Percentiles rank a stretch among this genome's conserved stretches.
phyloP scores from a whole-genome alignment of 1,284 basidiomycete species.

The Ganoderma meredithae region DNA sequence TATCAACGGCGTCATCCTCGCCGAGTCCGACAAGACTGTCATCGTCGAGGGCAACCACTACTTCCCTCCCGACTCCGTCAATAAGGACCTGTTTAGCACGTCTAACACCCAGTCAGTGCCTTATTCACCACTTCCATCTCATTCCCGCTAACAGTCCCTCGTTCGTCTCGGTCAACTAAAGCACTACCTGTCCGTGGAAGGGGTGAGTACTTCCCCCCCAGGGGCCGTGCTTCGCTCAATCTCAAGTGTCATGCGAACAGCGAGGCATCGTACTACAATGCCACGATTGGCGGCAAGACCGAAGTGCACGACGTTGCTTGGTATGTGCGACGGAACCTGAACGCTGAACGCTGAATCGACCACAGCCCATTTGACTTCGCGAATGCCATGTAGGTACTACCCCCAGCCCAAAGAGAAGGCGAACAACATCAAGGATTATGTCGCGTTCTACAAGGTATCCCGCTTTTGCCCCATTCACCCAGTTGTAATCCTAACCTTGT shows the following conservation, averaged over 20 bases:
- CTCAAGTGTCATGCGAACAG: conserved; percentile 41
- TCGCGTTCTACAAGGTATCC: conserved; percentile 74
- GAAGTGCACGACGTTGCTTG: conserved; percentile 65
- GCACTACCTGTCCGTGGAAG: conserved; percentile 69
- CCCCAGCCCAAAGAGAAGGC: conserved; percentile 59
- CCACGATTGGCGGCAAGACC: conserved; percentile 52
- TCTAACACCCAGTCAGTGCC: conserved; percentile 58
- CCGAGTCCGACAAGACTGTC: conserved; percentile 59
- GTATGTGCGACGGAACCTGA: conserved; percentile 44
- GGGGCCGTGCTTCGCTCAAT: background rate
- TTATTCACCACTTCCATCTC: background rate
- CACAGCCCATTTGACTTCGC: background rate
- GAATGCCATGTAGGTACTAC: conserved; percentile 59
- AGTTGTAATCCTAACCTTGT: background rate
- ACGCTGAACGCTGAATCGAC: background rate
- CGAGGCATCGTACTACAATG: conserved; percentile 68
- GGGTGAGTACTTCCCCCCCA: conserved; percentile 51
- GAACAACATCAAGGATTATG: conserved; percentile 60
- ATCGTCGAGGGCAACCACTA: conserved; percentile 73
- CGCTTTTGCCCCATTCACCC: background rate
- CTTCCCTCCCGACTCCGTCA: conserved; percentile 64
- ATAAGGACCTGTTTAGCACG: conserved; percentile 48
- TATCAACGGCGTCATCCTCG: conserved; percentile 59
- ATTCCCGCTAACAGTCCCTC: background rate
- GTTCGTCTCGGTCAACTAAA: conserved; percentile 33